Conservation (phyloP, 371 early-diverging fungal species). For the Coemansia sp. region DNA sequence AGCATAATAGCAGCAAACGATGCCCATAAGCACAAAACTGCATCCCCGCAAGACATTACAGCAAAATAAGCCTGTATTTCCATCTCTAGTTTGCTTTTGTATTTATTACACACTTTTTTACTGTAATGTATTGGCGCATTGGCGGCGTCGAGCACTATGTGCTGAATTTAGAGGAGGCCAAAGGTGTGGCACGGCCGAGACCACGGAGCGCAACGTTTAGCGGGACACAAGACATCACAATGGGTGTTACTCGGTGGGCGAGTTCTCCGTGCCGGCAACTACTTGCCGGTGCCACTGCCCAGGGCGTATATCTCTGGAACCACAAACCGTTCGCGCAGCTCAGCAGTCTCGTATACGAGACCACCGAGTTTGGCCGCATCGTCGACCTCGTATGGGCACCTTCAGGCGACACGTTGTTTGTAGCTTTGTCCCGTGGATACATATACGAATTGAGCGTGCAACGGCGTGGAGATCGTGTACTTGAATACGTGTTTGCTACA, state of each 20-base stretch:
- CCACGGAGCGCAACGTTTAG: conserved; percentile 43
- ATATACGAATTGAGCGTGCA: conserved; percentile 39
- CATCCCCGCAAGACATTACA: not conserved
- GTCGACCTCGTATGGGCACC: conserved; percentile 34
- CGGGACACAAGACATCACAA: not conserved
- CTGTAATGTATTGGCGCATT: conserved; percentile 10
- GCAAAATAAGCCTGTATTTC: not conserved
- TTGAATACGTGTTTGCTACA: conserved; percentile 34
- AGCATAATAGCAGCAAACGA: not conserved
- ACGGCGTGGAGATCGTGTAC: conserved; percentile 7
- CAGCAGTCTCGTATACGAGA: conserved; percentile 37
- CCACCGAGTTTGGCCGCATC: conserved; percentile 33
- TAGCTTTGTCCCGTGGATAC: conserved; percentile 21
- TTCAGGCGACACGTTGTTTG: conserved; percentile 22
- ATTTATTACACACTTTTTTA: not conserved
- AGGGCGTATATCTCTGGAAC: conserved; percentile 38
- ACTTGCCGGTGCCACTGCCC: conserved; percentile 28
- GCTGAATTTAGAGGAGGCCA: not conserved
- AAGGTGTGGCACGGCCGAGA: conserved; percentile 9
- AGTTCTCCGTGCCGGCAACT: conserved; percentile 22
- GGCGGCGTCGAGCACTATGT: conserved; percentile 4
- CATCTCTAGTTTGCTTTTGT: not conserved
- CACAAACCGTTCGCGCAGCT: conserved; percentile 32
- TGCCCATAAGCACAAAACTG: not conserved
- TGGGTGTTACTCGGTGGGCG: conserved; percentile 22